Evolutionary conservation across 1,284 basidiomycete species (phyloP), one percentile per base, ranked within the genome.

Genomic region (Boletus semigastroideus): DNA sequence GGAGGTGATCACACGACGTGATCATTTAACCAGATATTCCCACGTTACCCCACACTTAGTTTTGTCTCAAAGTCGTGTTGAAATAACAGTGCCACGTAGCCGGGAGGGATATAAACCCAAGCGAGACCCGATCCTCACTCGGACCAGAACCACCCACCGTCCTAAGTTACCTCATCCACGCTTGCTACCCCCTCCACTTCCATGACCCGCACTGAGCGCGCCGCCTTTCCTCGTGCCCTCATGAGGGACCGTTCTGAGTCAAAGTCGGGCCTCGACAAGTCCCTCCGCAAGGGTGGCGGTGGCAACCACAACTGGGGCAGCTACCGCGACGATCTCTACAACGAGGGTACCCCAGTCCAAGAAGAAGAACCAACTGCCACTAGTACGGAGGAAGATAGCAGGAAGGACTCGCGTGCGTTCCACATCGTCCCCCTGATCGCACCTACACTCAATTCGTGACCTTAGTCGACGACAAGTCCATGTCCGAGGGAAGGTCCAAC

Each of bases 251-350:
- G 86, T 61, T 85, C 86, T 34, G 80, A 86, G 74, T 86, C 87
- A 64, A 86, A 84, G 68, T 82, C 83, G 34, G 92, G 90, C 47
- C 78, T 87, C 53, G 82, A 85, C 78, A 83, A 82, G 69, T 79
- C 78, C 56, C 67, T 90, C 50, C 87, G 84, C 70, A 94, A 94
- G 76, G 76, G 80, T 58, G 92, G 92, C 50, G 83, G 82, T 37
- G 92, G 92, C 37, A 75, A 78, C 4, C 84, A 92, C 74, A 92
- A 90, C 74, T 94, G 92, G 92, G 92, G 92, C 54, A 80, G 78
- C 46, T 68, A 90, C 60, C 71, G 71, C 14, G 77, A 90, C 61
- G 86, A 92, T 71, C 73, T 70, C 39, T 73, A 78, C 55, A 75
- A 80, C 64, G 86, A 85, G 71, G 69, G 65, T 45, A 78, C 74